phyloP scores from a whole-genome alignment of 192 early-diverging fungal genomes.

The Chytriomyces sp. region DNA sequence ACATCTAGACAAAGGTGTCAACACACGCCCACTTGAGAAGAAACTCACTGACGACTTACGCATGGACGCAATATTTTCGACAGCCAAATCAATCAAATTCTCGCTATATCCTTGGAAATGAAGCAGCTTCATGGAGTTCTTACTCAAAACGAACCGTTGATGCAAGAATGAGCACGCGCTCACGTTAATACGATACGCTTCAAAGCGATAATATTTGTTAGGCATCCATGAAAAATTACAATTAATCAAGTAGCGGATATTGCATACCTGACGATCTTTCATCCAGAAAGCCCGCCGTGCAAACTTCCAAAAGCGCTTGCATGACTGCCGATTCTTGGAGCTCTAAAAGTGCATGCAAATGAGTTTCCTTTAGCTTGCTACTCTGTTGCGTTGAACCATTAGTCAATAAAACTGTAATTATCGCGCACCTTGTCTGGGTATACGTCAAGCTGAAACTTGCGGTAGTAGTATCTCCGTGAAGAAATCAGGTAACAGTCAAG shows the following conservation, averaged over 20 bases:
- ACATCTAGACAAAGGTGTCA: constrained; percentile 32
- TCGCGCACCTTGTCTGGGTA: constrained; percentile 2
- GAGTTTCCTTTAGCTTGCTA: constrained; percentile 24
- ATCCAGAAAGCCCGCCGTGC: not conserved
- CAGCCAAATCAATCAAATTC: constrained; percentile 22
- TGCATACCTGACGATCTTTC: not conserved
- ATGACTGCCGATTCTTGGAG: constrained; percentile 33
- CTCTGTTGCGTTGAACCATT: not conserved
- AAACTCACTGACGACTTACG: constrained; percentile 24
- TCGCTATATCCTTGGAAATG: constrained; percentile 39
- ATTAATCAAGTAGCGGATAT: too few relatives aligned
- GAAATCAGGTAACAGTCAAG: constrained; percentile 31
- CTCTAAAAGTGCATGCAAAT: constrained; percentile 29
- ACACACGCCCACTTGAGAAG: not conserved
- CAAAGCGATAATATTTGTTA: not conserved
- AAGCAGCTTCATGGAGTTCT: constrained; percentile 35
- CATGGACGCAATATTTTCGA: constrained; percentile 42
- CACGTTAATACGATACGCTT: not conserved
- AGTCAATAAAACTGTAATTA: not conserved
- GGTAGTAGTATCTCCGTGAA: constrained; percentile 11
- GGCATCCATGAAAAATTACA: not conserved
- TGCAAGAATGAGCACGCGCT: constrained; percentile 32
- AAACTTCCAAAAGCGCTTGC: constrained; percentile 27
- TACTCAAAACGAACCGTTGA: constrained; percentile 38
- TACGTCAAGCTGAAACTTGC: constrained; percentile 13